phyloP scores from a whole-genome alignment of 148 eudicot genomes.

The Amaranthus cruentus region DNA sequence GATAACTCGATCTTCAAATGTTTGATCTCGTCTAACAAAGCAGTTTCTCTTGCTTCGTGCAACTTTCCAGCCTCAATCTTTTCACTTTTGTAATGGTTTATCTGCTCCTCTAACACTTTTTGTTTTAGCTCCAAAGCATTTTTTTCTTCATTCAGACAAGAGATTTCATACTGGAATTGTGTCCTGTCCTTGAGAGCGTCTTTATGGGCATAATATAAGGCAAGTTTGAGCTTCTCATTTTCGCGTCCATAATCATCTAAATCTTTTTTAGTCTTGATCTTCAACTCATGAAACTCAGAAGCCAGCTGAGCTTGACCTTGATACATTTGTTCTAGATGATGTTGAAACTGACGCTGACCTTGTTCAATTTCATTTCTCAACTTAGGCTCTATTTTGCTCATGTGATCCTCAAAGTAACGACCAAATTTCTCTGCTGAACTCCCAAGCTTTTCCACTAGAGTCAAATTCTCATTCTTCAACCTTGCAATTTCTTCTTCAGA shows the following conservation, averaged over 20 bases:
- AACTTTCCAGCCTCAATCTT: conserved; percentile 29
- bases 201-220: conserved; percentile 33
- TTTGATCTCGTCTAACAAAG: conserved; percentile 35
- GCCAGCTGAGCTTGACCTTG: conserved; percentile 39
- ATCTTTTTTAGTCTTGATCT: conserved; percentile 28
- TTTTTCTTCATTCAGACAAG: conserved; percentile 36
- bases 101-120: conserved; percentile 34
- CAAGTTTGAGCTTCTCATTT: conserved; percentile 43
- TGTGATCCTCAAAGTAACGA: conserved; percentile 28
- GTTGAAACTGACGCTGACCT: conserved; percentile 25
- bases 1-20: conserved; percentile 32
- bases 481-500: conserved; percentile 51
- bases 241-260: conserved; percentile 33
- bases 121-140: conserved; percentile 28
- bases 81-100: conserved; percentile 32
- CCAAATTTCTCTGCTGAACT: conserved; percentile 30
- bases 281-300: conserved; percentile 48
- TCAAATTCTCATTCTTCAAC: conserved; percentile 43
- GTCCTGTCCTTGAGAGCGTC: conserved; percentile 38
- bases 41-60: conserved; percentile 39
- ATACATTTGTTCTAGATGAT: conserved; percentile 30
- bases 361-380: conserved; percentile 26
- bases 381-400: conserved; percentile 22
- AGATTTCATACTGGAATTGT: conserved; percentile 37
- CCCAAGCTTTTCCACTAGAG: conserved; percentile 43